Conservation (phyloP, 2,329 filamentous ascomycete species). For the Ophiostoma ulmi region DNA sequence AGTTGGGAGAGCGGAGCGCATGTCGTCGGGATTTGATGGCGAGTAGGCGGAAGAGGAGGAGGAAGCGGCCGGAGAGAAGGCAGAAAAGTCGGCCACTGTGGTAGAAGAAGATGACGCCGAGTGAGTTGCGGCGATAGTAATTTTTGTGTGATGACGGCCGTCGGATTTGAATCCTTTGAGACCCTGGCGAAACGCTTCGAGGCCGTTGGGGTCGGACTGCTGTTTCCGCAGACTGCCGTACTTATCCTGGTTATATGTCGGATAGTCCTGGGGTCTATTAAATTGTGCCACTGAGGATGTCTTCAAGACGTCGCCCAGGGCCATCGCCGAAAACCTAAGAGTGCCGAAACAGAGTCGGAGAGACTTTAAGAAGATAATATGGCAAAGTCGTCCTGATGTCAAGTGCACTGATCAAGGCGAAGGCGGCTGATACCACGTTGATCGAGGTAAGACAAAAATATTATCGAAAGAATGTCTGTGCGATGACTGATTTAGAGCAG, state of each 20-base stretch:
- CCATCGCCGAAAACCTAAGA: conserved; percentile 27
- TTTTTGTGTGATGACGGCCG: background rate
- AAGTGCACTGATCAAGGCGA: background rate
- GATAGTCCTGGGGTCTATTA: conserved; percentile 18
- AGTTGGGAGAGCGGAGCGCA: conserved; percentile 30
- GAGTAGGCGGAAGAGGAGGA: background rate
- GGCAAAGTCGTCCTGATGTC: background rate
- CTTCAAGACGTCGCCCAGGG: conserved; percentile 27
- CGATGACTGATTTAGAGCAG: background rate
- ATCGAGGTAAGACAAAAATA: background rate
- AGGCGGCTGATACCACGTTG: conserved; percentile 9
- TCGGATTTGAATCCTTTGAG: conserved; percentile 20
- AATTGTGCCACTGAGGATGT: conserved; percentile 26
- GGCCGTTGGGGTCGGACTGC: conserved; percentile 4
- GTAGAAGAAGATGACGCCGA: background rate
- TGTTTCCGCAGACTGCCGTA: conserved; percentile 10
- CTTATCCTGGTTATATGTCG: background rate
- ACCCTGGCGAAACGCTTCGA: conserved; percentile 20
- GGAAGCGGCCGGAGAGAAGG: conserved; percentile 10
- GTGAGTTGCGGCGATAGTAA: background rate
- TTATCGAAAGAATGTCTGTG: background rate
- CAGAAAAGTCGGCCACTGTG: background rate
- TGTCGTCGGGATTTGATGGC: background rate
- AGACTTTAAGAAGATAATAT: background rate
- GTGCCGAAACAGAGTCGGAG: background rate